Conservation (phyloP, 495 filamentous ascomycete species). For the Aspergillus diversus region DNA sequence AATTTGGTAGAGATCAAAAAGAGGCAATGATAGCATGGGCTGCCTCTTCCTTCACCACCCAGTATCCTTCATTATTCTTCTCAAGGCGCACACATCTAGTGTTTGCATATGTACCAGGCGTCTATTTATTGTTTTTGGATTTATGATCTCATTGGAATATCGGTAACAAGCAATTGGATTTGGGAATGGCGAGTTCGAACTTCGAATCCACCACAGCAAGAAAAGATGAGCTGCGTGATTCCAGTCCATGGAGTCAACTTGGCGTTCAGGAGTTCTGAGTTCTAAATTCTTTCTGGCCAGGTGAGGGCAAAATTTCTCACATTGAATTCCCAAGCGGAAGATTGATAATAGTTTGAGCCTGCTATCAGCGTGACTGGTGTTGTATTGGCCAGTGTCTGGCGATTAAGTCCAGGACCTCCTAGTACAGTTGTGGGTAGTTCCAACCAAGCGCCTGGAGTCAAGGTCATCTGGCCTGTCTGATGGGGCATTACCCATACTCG, state of each 20-base stretch:
- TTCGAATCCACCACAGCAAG: neutral
- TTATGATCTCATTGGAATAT: neutral
- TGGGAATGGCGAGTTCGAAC: neutral
- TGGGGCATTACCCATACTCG: slow-evolving; percentile 18
- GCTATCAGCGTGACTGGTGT: neutral
- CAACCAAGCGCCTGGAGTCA: slow-evolving; percentile 24
- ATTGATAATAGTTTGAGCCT: neutral
- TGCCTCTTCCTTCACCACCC: neutral
- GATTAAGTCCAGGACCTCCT: slow-evolving; percentile 5
- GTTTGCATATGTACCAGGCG: neutral
- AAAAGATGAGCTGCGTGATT: neutral
- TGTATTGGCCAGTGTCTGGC: slow-evolving; percentile 3
- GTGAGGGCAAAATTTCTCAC: neutral
- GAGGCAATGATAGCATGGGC: neutral
- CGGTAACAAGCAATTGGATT: neutral
- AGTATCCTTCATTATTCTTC: neutral
- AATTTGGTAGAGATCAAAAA: neutral
- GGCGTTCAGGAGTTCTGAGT: neutral
- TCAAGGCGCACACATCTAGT: no score
- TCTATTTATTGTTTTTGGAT: neutral
- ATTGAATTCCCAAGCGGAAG: neutral
- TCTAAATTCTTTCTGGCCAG: neutral
- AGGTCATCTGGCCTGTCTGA: slow-evolving; percentile 30
- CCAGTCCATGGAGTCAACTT: neutral
- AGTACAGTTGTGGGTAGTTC: slow-evolving; percentile 2